Evolutionary conservation across 1,139 yeast species (phyloP).

Genomic region (Casaregolazyma suthepensis): DNA sequence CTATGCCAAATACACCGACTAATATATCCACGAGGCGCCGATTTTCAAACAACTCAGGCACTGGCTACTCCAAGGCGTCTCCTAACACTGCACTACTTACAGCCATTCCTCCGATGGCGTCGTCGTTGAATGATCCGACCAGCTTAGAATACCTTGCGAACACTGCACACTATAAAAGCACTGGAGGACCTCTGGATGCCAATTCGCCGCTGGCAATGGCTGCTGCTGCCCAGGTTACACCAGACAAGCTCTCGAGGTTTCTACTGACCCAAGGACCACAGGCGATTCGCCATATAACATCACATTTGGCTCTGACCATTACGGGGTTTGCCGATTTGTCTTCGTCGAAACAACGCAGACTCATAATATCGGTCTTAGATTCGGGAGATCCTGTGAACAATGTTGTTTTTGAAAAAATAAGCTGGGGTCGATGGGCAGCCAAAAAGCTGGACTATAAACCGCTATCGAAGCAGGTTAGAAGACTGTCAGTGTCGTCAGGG

Average conservation of each 20-base stretch:
- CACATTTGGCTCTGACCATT: slow-evolving; percentile 67
- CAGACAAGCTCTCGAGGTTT: slow-evolving; percentile 65
- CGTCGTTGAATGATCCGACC: slow-evolving; percentile 3
- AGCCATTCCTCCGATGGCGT: slow-evolving; percentile 4
- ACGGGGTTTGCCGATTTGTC: slow-evolving; percentile 76
- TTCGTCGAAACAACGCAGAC: slow-evolving; percentile 79
- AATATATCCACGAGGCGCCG: not conserved
- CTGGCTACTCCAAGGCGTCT: not conserved
- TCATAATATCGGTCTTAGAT: slow-evolving; percentile 86
- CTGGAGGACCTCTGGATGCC: slow-evolving; percentile 45
- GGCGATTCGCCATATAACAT: slow-evolving; percentile 85
- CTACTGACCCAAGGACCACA: slow-evolving; percentile 74
- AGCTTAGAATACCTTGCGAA: not conserved
- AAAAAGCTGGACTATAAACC: slow-evolving; percentile 39
- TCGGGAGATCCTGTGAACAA: slow-evolving; percentile 57
- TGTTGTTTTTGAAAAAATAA: slow-evolving; percentile 82
- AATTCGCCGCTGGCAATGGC: slow-evolving; percentile 85
- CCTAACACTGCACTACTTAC: slow-evolving; percentile 5
- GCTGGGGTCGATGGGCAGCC: slow-evolving; percentile 99
- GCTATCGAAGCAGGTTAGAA: slow-evolving; percentile 15
- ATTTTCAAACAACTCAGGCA: slow-evolving; percentile 4
- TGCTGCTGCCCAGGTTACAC: slow-evolving; percentile 82
- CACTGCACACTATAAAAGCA: not conserved
- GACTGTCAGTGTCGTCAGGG: slow-evolving; percentile 50
- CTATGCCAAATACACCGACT: not conserved